Percentiles rank a stretch among this genome's conserved stretches.
Conservation (phyloP, 176 grass and related monocot species). For the Aechmea fasciata region DNA sequence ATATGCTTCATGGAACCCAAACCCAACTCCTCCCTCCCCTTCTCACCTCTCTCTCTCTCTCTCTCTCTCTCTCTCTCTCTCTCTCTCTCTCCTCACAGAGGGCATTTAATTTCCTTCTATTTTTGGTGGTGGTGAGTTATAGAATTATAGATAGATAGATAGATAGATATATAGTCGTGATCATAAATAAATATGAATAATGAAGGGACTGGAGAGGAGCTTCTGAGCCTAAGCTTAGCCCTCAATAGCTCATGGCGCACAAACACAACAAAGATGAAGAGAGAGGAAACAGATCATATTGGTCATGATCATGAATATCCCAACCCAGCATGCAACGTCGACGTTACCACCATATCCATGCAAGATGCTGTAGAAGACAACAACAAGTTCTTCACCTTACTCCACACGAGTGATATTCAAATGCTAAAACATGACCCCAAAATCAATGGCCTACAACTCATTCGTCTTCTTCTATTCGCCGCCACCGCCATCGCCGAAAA, state of each 20-base stretch:
- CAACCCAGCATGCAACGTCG: background rate
- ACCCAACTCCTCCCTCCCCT: background rate
- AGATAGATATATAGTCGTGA: no score
- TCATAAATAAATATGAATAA: slow-evolving; percentile 22
- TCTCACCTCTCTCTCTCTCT: slow-evolving; percentile 1
- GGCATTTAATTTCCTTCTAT: background rate
- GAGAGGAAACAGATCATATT: slow-evolving; percentile 10
- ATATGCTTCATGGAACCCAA: slow-evolving; percentile 9
- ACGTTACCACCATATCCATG: background rate
- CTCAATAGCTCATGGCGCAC: slow-evolving; percentile 4
- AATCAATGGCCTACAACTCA: slow-evolving; percentile 24
- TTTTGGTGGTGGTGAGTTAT: no score
- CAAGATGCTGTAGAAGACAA: background rate
- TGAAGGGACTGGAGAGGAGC: slow-evolving; percentile 25
- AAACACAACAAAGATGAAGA: background rate
- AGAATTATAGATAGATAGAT: no score
- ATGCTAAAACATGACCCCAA: slow-evolving; percentile 3
- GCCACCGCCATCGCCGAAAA: slow-evolving; percentile 28
- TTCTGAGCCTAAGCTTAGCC: slow-evolving; percentile 42
- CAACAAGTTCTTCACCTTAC: slow-evolving; percentile 25
- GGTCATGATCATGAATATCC: background rate
- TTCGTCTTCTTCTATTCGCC: slow-evolving; percentile 38
- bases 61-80: background rate
- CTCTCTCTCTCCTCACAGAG: background rate
- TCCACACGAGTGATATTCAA: slow-evolving; percentile 35